Conservation (phyloP, 148 eudicot species). For the Camellia japonica region DNA sequence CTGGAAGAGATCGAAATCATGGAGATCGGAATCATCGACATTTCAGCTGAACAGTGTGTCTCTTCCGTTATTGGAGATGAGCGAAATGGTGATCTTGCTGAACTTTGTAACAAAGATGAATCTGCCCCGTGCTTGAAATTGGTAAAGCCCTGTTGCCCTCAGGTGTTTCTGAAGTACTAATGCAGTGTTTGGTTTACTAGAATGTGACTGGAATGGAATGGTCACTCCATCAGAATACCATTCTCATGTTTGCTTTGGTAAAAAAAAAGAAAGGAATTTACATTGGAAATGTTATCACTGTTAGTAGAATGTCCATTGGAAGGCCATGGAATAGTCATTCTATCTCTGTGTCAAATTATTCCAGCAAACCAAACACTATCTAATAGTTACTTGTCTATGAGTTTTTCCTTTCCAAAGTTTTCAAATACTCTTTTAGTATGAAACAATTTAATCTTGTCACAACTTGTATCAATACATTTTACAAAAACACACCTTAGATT, state of each 20-base stretch:
- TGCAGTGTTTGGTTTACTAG: too few species aligned
- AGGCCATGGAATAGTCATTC: too few species aligned
- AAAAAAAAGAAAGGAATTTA: too few species aligned
- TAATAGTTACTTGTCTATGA: background rate
- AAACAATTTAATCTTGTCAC: background rate
- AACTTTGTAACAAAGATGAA: conserved; percentile 30
- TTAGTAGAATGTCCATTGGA: too few species aligned
- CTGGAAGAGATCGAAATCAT: conserved; percentile 24
- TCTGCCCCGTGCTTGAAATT: conserved; percentile 20
- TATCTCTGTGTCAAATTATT: too few species aligned
- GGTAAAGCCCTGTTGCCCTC: conserved; percentile 33
- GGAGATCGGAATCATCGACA: conserved; percentile 24
- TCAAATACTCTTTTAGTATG: background rate
- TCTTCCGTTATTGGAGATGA: conserved; percentile 18
- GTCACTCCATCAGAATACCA: too few species aligned
- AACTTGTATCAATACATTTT: background rate
- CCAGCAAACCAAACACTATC: too few species aligned
- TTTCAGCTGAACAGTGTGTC: conserved; percentile 27
- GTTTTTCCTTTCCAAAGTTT: background rate
- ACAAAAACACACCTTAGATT: background rate
- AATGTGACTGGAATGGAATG: too few species aligned
- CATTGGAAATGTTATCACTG: too few species aligned
- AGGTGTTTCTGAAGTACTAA: background rate
- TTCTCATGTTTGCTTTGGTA: too few species aligned
- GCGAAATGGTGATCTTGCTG: conserved; percentile 20